Base-by-base conservation (phyloP, 1,284 basidiomycete species). In the Ganoderma multipileum region DNA sequence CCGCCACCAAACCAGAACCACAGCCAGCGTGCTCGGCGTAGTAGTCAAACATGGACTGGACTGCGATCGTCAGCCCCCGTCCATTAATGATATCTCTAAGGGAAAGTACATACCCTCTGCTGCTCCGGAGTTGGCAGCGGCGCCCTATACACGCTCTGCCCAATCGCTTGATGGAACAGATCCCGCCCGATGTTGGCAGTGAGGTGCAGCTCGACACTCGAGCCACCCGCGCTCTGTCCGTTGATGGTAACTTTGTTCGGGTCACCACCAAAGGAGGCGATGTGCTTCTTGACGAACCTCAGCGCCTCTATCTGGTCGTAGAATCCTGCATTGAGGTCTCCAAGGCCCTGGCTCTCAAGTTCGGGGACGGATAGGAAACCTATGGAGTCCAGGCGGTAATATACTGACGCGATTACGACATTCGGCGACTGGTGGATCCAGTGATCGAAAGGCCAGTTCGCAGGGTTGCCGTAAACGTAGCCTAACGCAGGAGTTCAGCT, bases 181-280 rank as follows among this genome's bases (percentile, higher is more conserved):
- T 75, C 72, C 61, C 80, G 75, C 8, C 76, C 79, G 20, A 75
- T 75, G 68, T 85, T 81, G 12, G 85, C 83, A 28, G 88, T 80
- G 59, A 90, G 80, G 73, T 89, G 88, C 18, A 90, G 77, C 72
- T 87, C 84, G 11, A 90, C 82, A 2, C 85, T 87, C 39, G 83
- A 79, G 0, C 82, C 87, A 12, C 89, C 90, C 0, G 89, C 90
- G 67, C 87, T 89, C 73, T 92, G 81, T 0, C 90, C 90, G 69
- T 88, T 87, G 74, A 90, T 89, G 0, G 89, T 90, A 7, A 89
- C 86, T 61, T 80, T 78, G 5, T 63, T 66, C 7, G 85, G 83
- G 73, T 92, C 82, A 2, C 92, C 91, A 11, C 90, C 91, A 72
- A 93, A 93, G 5, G 82, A 81, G 5, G 75, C 76, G 70, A 93